Evolutionary conservation across 768 basidiomycete genomes (phyloP).

Genomic region (Kwoniella shandongensis): DNA sequence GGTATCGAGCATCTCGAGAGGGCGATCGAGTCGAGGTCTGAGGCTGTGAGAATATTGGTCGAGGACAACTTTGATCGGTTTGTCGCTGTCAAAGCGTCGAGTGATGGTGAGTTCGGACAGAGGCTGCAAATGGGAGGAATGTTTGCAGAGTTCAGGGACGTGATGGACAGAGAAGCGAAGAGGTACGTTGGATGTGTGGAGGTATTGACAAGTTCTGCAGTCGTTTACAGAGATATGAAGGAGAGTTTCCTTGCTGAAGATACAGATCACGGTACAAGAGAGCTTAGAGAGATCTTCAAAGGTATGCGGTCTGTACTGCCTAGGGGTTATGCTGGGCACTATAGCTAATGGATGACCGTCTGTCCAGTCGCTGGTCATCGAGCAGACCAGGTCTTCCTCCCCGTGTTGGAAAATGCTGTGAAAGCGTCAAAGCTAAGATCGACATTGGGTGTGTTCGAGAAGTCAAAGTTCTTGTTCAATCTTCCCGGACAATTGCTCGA

Average conservation of each 20-base stretch:
- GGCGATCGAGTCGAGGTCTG: conserved; percentile 84
- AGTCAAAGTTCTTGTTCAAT: conserved; percentile 98
- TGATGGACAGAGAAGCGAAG: neutral
- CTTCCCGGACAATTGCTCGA: conserved; percentile 88
- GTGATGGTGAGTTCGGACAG: conserved; percentile 67
- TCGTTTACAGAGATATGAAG: conserved; percentile 87
- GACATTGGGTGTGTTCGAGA: conserved; percentile 91
- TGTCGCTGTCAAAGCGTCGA: conserved; percentile 93
- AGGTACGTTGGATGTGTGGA: too few relatives aligned
- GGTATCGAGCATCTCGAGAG: conserved; percentile 73
- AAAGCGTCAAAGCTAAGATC: conserved; percentile 90
- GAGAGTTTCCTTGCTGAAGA: conserved; percentile 75
- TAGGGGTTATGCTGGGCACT: neutral
- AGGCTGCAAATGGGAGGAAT: neutral
- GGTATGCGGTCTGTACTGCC: conserved; percentile 61
- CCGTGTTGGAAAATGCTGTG: conserved; percentile 89
- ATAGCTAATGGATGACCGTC: neutral
- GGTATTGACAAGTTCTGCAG: conserved; percentile 55
- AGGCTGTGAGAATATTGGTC: conserved; percentile 90
- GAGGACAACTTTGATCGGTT: conserved; percentile 98
- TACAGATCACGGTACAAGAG: conserved; percentile 78
- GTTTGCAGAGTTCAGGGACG: neutral
- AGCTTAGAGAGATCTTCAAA: conserved; percentile 79
- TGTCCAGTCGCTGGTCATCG: conserved; percentile 78
- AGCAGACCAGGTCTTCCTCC: conserved; percentile 92